Conservation (phyloP, 345 rosid genomes). For the Ricinus communis region DNA sequence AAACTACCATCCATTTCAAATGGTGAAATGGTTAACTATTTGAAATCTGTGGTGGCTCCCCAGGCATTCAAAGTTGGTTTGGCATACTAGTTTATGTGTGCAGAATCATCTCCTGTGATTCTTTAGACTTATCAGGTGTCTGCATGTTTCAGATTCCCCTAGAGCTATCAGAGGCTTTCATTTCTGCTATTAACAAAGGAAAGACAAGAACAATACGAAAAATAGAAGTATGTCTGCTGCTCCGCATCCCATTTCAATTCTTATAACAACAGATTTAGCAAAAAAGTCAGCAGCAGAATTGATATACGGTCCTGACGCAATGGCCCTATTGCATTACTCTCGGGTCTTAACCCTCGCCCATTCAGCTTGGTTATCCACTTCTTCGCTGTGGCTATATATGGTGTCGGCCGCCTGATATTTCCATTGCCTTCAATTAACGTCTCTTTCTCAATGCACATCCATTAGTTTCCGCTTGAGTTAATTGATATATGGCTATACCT, state of each 20-base stretch:
- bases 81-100: too few relatives aligned
- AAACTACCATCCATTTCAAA: conserved; percentile 56
- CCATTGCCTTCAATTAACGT: conserved; percentile 48
- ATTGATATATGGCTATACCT: too few relatives aligned
- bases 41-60: conserved; percentile 53
- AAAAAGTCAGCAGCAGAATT: too few relatives aligned
- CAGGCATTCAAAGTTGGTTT: conserved; percentile 29
- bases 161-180: conserved; percentile 39
- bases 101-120: too few relatives aligned
- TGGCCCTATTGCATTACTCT: conserved; percentile 47
- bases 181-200: conserved; percentile 44
- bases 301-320: too few relatives aligned
- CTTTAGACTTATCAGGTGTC: too few relatives aligned
- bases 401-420: conserved; percentile 41
- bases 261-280: too few relatives aligned
- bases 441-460: too few relatives aligned
- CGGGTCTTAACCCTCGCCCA: conserved; percentile 29
- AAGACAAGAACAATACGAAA: conserved; percentile 55
- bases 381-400: conserved; percentile 14
- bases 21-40: conserved; percentile 64
- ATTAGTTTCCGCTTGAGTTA: too few relatives aligned
- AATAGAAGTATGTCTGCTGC: conserved; percentile 63
- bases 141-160: conserved; percentile 41
- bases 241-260: conserved; percentile 50
- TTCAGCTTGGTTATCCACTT: too few relatives aligned